These are phyloP conservation scores for Discostella stelligeroides DNA, from an alignment of 108 stramenopile genomes.

Conservation along the genomic window DNA sequence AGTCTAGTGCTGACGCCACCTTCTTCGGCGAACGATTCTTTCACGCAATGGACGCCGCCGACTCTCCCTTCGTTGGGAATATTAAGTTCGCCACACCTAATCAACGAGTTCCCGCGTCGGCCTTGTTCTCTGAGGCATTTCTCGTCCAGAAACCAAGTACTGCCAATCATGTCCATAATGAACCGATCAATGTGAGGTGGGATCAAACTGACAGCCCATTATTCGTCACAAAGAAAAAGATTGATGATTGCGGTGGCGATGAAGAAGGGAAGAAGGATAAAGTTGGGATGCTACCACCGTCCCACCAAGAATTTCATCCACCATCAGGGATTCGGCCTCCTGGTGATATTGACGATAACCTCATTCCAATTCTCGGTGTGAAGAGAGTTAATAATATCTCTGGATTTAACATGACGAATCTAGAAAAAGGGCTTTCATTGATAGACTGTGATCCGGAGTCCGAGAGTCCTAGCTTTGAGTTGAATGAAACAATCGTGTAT, in stretches of 20 bases:
- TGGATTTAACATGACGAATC: constrained; percentile 32
- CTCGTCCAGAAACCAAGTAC: constrained; percentile 22
- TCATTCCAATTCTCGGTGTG: constrained; percentile 8
- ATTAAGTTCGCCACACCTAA: constrained; percentile 34
- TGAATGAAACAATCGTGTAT: constrained; percentile 38
- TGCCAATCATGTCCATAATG: background rate
- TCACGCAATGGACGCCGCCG: constrained; percentile 9
- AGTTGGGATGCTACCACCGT: background rate
- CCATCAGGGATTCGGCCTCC: constrained; percentile 18
- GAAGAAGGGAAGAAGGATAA: constrained; percentile 2
- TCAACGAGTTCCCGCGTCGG: constrained; percentile 27
- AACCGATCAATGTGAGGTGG: constrained; percentile 28
- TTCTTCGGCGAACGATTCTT: constrained; percentile 20
- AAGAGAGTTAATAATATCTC: background rate
- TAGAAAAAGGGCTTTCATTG: constrained; percentile 6
- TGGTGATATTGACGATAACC: background rate
- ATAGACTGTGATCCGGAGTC: constrained; percentile 17
- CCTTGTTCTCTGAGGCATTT: constrained; percentile 47
- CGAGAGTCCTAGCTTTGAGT: constrained; percentile 25
- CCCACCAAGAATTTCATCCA: background rate
- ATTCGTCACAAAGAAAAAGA: constrained; percentile 32
- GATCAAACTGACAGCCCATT: constrained; percentile 36
- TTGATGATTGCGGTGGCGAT: background rate
- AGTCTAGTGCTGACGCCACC: background rate
- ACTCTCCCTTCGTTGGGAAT: constrained; percentile 40